Conservation (phyloP, 345 rosid species). For the Pistacia atlantica region DNA sequence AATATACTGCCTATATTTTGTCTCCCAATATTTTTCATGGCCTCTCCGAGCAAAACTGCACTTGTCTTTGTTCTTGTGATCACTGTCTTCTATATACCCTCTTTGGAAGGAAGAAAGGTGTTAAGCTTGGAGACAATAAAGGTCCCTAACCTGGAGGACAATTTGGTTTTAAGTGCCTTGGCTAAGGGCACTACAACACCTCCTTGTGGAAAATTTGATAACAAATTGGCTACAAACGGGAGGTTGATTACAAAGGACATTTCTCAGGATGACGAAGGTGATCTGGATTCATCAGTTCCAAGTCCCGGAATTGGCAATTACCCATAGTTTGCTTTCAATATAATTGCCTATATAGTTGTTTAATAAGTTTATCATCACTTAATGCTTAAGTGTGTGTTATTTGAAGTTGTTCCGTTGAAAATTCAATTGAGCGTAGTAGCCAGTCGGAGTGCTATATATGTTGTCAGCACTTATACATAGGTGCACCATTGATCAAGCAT, state of each 20-base stretch:
- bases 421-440: no score
- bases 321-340: not conserved
- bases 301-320: not conserved
- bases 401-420: no score
- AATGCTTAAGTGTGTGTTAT: no score
- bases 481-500: no score
- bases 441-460: no score
- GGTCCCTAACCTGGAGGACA: not conserved
- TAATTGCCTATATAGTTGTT: no score
- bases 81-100: not conserved
- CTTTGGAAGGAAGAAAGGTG: constrained; percentile 3
- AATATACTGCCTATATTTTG: not conserved
- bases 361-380: no score
- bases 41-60: not conserved
- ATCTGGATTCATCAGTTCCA: not conserved
- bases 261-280: not conserved
- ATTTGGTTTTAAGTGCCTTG: not conserved
- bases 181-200: not conserved
- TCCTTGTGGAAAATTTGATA: not conserved
- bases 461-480: no score
- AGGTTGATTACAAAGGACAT: not conserved
- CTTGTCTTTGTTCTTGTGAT: constrained; percentile 3
- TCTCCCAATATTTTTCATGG: not conserved
- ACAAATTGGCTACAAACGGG: no score
- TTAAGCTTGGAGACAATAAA: not conserved